A percentile compares a stretch with the other conserved stretches of the same genome.
phyloP scores from a whole-genome alignment of 2,329 filamentous ascomycete genomes.

The Cladosporium sp. region DNA sequence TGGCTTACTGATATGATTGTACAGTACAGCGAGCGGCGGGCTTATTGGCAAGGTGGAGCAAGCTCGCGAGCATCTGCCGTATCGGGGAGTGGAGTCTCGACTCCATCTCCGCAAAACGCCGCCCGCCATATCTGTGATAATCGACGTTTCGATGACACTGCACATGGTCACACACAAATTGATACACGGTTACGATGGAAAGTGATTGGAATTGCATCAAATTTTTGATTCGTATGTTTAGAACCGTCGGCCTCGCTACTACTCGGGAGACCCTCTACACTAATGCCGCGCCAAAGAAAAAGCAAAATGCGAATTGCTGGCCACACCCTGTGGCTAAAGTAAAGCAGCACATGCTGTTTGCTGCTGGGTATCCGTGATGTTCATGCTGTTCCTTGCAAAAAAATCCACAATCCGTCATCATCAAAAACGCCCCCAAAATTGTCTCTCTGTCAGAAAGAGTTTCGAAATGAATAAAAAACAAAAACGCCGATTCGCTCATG shows the following conservation, averaged over 20 bases:
- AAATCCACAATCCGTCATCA: background rate
- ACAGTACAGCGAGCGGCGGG: too few species aligned
- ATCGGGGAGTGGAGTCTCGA: background rate
- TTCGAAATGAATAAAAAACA: background rate
- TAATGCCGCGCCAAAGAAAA: conserved; percentile 1
- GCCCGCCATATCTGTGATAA: background rate
- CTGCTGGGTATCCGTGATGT: background rate
- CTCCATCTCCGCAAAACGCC: background rate
- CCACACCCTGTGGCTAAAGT: background rate
- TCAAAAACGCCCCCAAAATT: background rate
- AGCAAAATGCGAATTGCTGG: background rate
- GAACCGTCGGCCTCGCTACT: background rate
- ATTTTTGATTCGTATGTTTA: background rate
- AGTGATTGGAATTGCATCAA: background rate
- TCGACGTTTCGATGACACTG: background rate
- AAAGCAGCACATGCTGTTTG: background rate
- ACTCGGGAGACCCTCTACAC: background rate
- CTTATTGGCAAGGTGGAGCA: background rate
- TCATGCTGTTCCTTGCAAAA: conserved; percentile 15
- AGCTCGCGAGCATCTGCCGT: background rate
- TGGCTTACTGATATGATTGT: background rate
- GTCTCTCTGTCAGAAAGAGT: background rate
- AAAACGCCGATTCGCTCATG: background rate
- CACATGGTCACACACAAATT: background rate
- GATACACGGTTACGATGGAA: too few species aligned